Percentiles rank a stretch among this genome's conserved stretches.
These are phyloP conservation scores for Nicotiana sylvestris DNA, from an alignment of 257 asterid genomes.

Conservation along the genomic window DNA sequence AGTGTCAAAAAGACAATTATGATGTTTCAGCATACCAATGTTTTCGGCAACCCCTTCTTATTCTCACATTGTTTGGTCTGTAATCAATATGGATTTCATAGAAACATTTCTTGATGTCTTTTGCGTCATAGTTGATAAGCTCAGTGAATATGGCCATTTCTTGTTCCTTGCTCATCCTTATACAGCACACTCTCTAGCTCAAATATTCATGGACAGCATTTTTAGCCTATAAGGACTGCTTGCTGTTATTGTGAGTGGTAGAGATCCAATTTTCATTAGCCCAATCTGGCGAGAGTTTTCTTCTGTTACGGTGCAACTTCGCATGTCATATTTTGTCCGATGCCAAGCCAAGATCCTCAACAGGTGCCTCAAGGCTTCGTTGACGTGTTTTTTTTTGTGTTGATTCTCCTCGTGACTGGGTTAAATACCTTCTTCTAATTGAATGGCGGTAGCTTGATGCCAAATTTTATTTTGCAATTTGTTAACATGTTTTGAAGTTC, in stretches of 20 bases:
- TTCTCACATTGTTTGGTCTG: neutral
- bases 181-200: neutral
- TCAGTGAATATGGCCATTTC: neutral
- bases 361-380: too few species aligned
- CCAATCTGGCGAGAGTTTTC: too few species aligned
- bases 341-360: too few species aligned
- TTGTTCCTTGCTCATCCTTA: neutral
- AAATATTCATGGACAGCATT: neutral
- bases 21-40: neutral
- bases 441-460: too few species aligned
- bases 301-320: too few species aligned
- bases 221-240: neutral
- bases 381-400: too few species aligned
- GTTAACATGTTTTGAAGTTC: too few species aligned
- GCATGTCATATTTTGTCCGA: too few species aligned
- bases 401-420: too few species aligned
- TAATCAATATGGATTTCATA: neutral
- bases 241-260: neutral
- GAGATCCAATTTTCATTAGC: neutral
- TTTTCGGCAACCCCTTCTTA: neutral
- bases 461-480: too few species aligned
- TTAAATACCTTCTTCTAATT: too few species aligned
- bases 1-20: neutral
- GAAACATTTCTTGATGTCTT: neutral
- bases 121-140: neutral